Evolutionary conservation across 2,329 filamentous ascomycete species (phyloP).

Genomic region (Neoarthrinium moseri): DNA sequence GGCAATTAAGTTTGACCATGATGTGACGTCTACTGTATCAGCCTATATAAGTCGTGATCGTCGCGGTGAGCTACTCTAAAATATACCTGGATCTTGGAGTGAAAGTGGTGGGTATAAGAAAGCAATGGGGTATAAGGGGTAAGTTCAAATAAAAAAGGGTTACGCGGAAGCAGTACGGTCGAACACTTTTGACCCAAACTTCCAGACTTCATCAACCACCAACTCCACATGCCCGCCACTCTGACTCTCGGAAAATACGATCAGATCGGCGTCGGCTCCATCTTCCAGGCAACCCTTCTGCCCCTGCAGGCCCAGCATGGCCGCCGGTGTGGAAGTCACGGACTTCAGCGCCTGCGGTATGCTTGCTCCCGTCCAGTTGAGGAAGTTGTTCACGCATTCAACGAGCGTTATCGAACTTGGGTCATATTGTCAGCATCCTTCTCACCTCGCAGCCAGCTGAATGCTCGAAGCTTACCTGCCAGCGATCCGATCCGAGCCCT

Average conservation of each 20-base stretch:
- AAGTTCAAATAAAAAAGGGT: no score
- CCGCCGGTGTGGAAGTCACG: conserved; percentile 75
- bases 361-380: conserved; percentile 68
- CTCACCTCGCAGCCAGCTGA: not conserved
- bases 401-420: conserved; percentile 68
- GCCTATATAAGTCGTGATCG: no score
- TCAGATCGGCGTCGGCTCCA: conserved; percentile 67
- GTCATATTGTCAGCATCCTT: conserved; percentile 1
- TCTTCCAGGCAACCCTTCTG: conserved; percentile 65
- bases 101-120: no score
- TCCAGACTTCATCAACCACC: conserved; percentile 75
- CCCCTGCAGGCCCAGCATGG: conserved; percentile 67
- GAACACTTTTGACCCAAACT: conserved; percentile 64
- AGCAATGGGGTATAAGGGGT: no score
- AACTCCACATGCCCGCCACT: conserved; percentile 48
- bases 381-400: conserved; percentile 80
- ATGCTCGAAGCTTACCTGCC: conserved; percentile 55
- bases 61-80: no score
- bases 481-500: conserved; percentile 77
- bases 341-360: conserved; percentile 69
- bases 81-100: no score
- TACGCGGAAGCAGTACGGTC: no score
- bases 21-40: no score
- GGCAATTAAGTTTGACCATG: no score
- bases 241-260: conserved; percentile 61